A percentile compares a stretch with the other conserved stretches of the same genome.
phyloP scores from a whole-genome alignment of 2,329 filamentous ascomycete species.

The Monosporascus sp. region DNA sequence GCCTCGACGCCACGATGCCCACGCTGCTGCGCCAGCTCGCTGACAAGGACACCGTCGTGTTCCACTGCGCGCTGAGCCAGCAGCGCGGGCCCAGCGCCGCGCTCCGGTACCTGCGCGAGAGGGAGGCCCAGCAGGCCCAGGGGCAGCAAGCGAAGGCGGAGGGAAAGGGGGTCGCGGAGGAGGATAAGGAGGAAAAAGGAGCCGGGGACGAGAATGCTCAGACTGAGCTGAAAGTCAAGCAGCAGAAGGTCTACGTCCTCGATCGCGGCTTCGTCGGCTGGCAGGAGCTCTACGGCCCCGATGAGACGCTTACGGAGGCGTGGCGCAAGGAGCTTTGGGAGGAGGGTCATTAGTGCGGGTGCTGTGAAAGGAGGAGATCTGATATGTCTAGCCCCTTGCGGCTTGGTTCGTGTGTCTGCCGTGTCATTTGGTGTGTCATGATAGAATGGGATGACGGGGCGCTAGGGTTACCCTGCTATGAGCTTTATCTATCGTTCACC shows the following conservation, averaged over 20 bases:
- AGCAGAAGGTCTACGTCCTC: constrained; percentile 74
- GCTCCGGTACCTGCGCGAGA: constrained; percentile 69
- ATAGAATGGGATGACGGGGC: no score
- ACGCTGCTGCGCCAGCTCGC: constrained; percentile 74
- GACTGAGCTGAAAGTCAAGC: constrained; percentile 20
- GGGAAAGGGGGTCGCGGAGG: constrained; percentile 14
- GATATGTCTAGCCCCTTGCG: background rate
- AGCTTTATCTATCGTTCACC: no score
- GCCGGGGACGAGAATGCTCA: constrained; percentile 18
- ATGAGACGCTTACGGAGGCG: constrained; percentile 75
- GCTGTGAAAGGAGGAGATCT: background rate
- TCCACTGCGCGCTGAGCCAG: constrained; percentile 91
- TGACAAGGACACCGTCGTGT: constrained; percentile 78
- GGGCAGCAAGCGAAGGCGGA: constrained; percentile 18
- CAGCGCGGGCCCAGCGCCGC: constrained; percentile 84
- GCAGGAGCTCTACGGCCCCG: constrained; percentile 78
- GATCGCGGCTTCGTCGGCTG: constrained; percentile 82
- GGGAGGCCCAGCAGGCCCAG: constrained; percentile 38
- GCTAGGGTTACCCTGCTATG: no score
- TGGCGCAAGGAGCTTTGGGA: constrained; percentile 84
- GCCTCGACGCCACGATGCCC: constrained; percentile 71
- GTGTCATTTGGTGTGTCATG: no score
- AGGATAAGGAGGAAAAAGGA: constrained; percentile 17
- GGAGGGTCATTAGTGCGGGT: constrained; percentile 38
- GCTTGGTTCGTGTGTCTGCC: no score